Conservation (phyloP, 768 basidiomycete genomes). For the Ramaria sp. region DNA sequence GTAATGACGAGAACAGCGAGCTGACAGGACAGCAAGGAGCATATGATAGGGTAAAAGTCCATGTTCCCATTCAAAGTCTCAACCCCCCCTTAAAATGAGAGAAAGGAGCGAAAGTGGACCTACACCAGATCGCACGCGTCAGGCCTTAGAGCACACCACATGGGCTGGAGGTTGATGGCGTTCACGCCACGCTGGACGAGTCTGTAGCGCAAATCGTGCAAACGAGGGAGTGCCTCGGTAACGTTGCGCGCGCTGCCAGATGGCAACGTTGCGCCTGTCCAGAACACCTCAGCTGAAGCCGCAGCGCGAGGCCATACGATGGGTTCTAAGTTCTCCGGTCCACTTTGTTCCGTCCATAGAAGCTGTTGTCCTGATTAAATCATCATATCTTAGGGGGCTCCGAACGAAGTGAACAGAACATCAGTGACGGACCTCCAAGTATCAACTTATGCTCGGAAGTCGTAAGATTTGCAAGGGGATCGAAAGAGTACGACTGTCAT, state of each 20-base stretch:
- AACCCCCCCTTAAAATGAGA: neutral
- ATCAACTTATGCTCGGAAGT: constrained; percentile 40
- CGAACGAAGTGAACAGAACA: neutral
- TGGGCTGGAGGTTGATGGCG: constrained; percentile 54
- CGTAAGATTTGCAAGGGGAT: constrained; percentile 52
- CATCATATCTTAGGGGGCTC: neutral
- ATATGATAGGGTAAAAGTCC: neutral
- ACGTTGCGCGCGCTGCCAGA: constrained; percentile 28
- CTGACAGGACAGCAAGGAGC: neutral
- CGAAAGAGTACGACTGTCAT: constrained; percentile 51
- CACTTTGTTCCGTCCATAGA: constrained; percentile 67
- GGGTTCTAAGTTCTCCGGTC: constrained; percentile 55
- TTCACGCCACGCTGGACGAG: constrained; percentile 51
- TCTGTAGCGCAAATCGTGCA: constrained; percentile 54
- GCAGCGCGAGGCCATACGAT: constrained; percentile 68
- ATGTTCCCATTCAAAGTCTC: no score
- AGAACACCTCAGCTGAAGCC: constrained; percentile 66
- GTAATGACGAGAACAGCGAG: neutral
- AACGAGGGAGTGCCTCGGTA: constrained; percentile 43
- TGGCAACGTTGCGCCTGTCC: constrained; percentile 40
- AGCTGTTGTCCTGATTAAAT: constrained; percentile 42
- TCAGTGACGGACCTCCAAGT: constrained; percentile 48
- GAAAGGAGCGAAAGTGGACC: neutral
- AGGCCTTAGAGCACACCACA: constrained; percentile 62
- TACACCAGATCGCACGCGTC: constrained; percentile 38